Evolutionary conservation across 768 basidiomycete species (phyloP), one percentile per base, ranked within the genome.

Genomic region (Lactarius tabidus): DNA sequence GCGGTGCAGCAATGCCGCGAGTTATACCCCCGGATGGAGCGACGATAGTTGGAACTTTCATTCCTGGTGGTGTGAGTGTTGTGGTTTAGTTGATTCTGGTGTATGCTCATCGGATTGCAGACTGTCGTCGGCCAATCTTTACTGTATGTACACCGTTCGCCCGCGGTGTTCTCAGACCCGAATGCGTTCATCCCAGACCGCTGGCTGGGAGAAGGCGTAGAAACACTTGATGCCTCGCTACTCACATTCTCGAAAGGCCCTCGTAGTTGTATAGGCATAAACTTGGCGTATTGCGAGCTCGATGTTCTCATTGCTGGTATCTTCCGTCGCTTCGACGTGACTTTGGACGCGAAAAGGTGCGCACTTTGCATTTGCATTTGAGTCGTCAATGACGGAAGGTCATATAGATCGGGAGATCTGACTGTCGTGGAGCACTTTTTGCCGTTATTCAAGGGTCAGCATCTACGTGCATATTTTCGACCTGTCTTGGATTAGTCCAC

Each of bases 21-120:
- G 8, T 65, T 64, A 26, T 67, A 56, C 59, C 29, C 60, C 23
- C 60, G 60, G 58, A 63, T 65, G 58, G 69, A 63, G 38, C 56
- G 48, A 60, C 26, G 52, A 39, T 53, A 64, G 65, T 43, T 61
- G 66, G 63, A 53, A n/a, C 3, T 62, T 43, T 15, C 33, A 20
- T 23, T 57, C 55, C 55, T 53, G 28, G 55, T 6, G 55, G 55
- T 20, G 55, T 57, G 26, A 57, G 55, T 57, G 23, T 23, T 26
- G 12, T 57, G 7, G 18, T 6, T 12, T 20, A 23, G 33, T 15
- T 12, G 10, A 31, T 33, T 33, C 10, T n/a, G 17, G 1, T 35
- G 55, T n/a, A 35, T 57, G 35, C 55, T 33, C 35, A 33, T n/a
- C 10, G 14, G 35, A 54, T 31, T 10, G 18, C 29, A 57, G 35